phyloP scores from a whole-genome alignment of 2,329 filamentous ascomycete species.

The Trichophyton rubrum region DNA sequence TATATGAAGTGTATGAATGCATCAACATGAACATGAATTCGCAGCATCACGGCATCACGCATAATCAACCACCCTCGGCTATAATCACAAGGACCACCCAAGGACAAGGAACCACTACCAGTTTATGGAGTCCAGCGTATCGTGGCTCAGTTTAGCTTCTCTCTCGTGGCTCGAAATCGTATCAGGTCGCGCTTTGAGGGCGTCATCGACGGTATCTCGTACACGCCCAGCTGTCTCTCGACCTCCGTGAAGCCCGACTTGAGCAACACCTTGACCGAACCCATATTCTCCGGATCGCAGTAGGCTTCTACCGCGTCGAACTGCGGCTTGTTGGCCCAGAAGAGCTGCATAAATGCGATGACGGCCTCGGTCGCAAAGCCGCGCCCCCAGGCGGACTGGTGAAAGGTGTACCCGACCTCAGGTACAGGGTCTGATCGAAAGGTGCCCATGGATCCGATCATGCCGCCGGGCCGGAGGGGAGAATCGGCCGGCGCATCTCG shows the following conservation, averaged over 20 bases:
- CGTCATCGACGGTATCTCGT: background rate
- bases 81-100: no score
- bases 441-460: background rate
- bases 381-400: background rate
- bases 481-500: background rate
- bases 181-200: background rate
- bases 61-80: no score
- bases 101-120: no score
- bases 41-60: no score
- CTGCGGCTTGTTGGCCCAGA: conserved; percentile 1
- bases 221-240: background rate
- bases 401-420: background rate
- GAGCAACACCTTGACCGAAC: background rate
- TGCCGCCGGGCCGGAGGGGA: background rate
- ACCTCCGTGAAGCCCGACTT: background rate
- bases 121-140: background rate
- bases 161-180: background rate
- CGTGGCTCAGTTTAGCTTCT: background rate
- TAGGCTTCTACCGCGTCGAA: background rate
- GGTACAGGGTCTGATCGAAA: background rate
- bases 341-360: background rate
- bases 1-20: background rate
- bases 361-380: conserved; percentile 4
- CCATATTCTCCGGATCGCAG: background rate
- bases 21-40: background rate